These are phyloP conservation scores for Xanthoceras sorbifolium DNA, from an alignment of 345 rosid species.

Conservation along the genomic window DNA sequence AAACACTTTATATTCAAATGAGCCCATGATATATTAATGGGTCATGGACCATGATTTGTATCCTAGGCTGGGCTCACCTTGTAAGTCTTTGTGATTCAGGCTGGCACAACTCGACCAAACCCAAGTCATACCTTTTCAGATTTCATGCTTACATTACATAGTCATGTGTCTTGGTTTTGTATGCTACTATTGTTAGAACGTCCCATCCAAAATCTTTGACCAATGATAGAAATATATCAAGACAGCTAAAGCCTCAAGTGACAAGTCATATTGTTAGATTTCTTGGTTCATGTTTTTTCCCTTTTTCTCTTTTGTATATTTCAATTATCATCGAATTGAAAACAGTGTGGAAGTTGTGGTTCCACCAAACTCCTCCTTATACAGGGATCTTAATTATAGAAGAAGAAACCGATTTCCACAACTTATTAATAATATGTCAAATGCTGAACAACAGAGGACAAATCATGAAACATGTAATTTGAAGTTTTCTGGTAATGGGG, in stretches of 20 bases:
- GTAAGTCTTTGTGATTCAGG: no score
- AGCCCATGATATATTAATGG: background rate
- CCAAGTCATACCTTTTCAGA: background rate
- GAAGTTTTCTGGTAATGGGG: constrained; percentile 23
- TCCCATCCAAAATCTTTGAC: constrained; percentile 4
- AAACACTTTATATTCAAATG: background rate
- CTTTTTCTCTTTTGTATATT: no score
- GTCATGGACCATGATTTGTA: background rate
- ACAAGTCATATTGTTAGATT: background rate
- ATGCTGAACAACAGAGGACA: constrained; percentile 9
- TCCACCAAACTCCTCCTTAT: constrained; percentile 27
- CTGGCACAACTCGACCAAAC: no score
- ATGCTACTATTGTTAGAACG: background rate
- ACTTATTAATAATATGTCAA: background rate
- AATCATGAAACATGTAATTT: constrained; percentile 32
- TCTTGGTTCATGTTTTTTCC: no score
- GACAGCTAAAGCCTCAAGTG: background rate
- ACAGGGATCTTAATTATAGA: constrained; percentile 1
- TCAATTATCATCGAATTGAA: background rate
- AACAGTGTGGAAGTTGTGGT: background rate
- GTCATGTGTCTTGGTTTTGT: background rate
- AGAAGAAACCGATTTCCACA: constrained; percentile 6
- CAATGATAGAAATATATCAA: background rate
- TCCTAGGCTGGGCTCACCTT: background rate
- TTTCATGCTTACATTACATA: background rate